Evolutionary conservation across 2,329 filamentous ascomycete genomes (phyloP), one percentile per base, ranked within the genome.

Genomic region (Claviceps capensis): DNA sequence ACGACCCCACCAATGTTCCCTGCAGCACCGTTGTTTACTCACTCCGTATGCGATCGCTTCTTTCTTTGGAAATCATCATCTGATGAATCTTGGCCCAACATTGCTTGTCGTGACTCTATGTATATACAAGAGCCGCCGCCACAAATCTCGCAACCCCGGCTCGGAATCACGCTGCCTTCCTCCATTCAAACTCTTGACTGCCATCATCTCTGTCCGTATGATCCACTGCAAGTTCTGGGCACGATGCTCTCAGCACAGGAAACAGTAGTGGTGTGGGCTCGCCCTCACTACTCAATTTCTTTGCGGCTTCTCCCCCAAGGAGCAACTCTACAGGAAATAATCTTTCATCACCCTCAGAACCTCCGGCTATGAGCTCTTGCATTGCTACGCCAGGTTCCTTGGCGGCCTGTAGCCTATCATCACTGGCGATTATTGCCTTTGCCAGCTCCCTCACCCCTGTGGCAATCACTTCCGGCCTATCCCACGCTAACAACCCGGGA

Each of bases 401-500:
- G 0, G 60, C 34, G 16, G 56, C 55, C 23, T 59, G 60, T n/a
- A 76, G 64, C 16, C 70, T 64, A 40, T 59, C 58, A 51, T 75
- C 71, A 7, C 56, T 54, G 23, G 58, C 62, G 14, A 73, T 34
- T 8, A 76, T 59, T 3, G 64, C 66, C 51, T 64, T 64, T 0
- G 70, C 68, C 37, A 78, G 61, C 4, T 63, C 67, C 37, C 68
- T 62, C 2, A 68, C 64, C 0, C 75, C 75, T 2, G 65, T 57
- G 0, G 63, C 57, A 52, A 78, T 71, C 40, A 74, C 57, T 36
- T 73, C 70, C 1, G 74, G 74, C 16, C 69, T 62, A 53, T 77
- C 73, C 70, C 72, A 76, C 11, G 71, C 68, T 37, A 78, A 57
- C 37, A 78, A 62, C 0, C 74, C 73, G 0, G 72, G 63, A 4